phyloP scores from a whole-genome alignment of 371 early-diverging fungal species.

The Mortierella polycephala region DNA sequence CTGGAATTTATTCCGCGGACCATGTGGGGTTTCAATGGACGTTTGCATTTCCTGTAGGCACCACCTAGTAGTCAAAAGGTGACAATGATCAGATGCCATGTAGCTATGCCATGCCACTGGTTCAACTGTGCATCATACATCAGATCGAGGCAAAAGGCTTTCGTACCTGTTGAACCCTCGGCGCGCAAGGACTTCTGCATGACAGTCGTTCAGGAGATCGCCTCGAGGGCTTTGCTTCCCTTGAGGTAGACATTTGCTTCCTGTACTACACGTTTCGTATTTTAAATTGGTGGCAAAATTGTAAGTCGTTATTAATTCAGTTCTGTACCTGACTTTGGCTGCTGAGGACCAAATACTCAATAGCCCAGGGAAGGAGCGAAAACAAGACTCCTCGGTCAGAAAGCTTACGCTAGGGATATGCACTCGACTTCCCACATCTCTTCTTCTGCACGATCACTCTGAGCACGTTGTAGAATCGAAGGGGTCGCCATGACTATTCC shows the following conservation, averaged over 20 bases:
- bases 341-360: not conserved
- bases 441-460: not conserved
- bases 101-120: not conserved
- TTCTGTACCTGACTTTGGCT: not conserved
- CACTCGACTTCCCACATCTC: conserved; percentile 59
- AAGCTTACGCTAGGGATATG: conserved; percentile 74
- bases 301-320: not conserved
- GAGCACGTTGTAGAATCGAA: not conserved
- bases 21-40: conserved; percentile 2
- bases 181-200: conserved; percentile 87
- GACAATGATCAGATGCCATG: not conserved
- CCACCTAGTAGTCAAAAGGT: conserved; percentile 22
- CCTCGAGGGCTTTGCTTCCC: conserved; percentile 70
- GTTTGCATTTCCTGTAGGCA: conserved; percentile 39
- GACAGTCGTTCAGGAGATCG: conserved; percentile 80
- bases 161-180: conserved; percentile 78
- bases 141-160: conserved; percentile 8
- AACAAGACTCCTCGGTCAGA: not conserved
- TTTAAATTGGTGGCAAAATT: too few species aligned
- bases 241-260: conserved; percentile 84
- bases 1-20: conserved; percentile 16
- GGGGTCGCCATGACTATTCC: conserved; percentile 68
- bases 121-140: not conserved
- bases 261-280: conserved; percentile 66
- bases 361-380: not conserved